phyloP scores from a whole-genome alignment of 2,329 filamentous ascomycete genomes.

The Trichoderma afroharzianum region DNA sequence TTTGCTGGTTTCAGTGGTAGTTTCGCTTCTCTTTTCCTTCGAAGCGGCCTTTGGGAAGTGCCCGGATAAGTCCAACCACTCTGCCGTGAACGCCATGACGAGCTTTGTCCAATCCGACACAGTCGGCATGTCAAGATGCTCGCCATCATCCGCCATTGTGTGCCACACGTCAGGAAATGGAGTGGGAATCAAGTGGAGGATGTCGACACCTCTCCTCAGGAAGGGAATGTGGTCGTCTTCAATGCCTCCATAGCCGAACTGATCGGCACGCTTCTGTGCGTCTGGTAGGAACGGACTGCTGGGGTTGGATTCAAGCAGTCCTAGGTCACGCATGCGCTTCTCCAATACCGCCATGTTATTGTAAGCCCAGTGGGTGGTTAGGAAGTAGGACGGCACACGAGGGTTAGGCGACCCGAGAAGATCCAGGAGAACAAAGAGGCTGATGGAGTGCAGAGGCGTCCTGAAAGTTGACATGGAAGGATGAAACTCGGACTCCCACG shows the following conservation, averaged over 20 bases:
- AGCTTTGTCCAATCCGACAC: conserved; percentile 86
- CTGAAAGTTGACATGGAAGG: conserved; percentile 70
- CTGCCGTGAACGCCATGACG: conserved; percentile 76
- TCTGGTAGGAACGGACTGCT: conserved; percentile 61
- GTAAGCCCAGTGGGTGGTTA: conserved; percentile 92
- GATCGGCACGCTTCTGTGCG: conserved; percentile 46
- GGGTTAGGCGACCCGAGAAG: conserved; percentile 71
- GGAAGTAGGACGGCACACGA: conserved; percentile 78
- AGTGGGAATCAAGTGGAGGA: conserved; percentile 83
- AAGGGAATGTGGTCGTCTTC: conserved; percentile 93
- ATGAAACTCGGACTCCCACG: conserved; percentile 72
- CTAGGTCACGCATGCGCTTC: conserved; percentile 64
- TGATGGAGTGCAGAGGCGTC: conserved; percentile 73
- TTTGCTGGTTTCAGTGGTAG: conserved; percentile 26
- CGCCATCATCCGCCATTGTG: conserved; percentile 74
- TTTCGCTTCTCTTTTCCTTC: conserved; percentile 27
- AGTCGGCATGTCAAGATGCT: conserved; percentile 75
- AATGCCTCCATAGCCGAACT: conserved; percentile 53
- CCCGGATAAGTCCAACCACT: conserved; percentile 78
- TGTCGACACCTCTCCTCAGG: conserved; percentile 76
- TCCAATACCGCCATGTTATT: conserved; percentile 71
- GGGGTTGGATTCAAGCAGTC: conserved; percentile 59
- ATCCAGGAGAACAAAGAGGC: conserved; percentile 87
- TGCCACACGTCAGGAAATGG: conserved; percentile 89
- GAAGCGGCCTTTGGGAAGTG: conserved; percentile 31